Base-by-base conservation (phyloP, 768 basidiomycete species). In the Pleurotus salmoneostramineus region DNA sequence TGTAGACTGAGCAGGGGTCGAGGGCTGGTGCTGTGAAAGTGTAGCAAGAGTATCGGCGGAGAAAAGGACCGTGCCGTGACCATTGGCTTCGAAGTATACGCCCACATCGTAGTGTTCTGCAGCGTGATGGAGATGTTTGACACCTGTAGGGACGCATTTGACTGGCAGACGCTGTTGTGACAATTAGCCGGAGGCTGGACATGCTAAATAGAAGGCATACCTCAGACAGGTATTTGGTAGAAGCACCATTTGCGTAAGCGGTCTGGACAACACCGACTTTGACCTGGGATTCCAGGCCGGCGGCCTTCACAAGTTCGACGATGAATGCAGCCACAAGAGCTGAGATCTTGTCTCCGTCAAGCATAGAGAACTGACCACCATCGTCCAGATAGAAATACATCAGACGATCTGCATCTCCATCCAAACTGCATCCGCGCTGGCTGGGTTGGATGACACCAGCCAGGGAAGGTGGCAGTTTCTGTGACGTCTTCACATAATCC, bases 21-120 rank as follows among this genome's bases (percentile, higher is more conserved):
- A 82, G 2, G 96, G 89, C 62, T 89, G 77, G 66, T 91, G 77
- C 21, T 74, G 72, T 33, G 74, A 65, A 42, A 99, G 77, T 46
- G 70, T 80, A 21, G 83, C 75, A 57, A 88, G 79, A 3, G 93
- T 89, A 15, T 80, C 69, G 5, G 80, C 82, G 10, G 97, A 98
- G 76, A 99, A 98, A 56, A 98, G 72, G 48, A 98, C 93, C 2
- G 97, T 99, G 34, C 97, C 97, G 65, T 99, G 97, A 2, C 97
- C 97, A 69, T 99, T 99, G 35, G 97, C 97, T 71, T 99, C 97
- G 66, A 99, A 99, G 74, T 99, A 99, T 46, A 99, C 93, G n/a
- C 97, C 97, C 56, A 99, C 82, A 68, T 93, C 83, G 72, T 88
- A 98, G 65, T 87, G 84, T 65, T 95, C 93, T 8, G 97, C 97